phyloP scores from a whole-genome alignment of 140 eudicot species.

The Anethum foeniculum region DNA sequence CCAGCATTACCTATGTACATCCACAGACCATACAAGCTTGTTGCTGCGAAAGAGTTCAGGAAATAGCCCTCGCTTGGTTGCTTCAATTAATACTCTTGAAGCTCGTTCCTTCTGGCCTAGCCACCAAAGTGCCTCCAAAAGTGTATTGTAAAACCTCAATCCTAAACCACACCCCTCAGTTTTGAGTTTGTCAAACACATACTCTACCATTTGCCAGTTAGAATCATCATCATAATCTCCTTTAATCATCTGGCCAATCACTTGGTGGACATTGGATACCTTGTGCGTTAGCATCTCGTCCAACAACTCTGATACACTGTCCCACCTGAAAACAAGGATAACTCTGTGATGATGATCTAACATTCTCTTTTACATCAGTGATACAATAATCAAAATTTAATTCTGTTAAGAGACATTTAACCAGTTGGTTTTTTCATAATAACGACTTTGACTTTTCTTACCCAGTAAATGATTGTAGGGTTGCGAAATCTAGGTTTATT shows the following conservation, averaged over 20 bases:
- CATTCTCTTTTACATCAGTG: neutral
- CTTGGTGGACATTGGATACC: constrained; percentile 74
- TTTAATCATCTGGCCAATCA: constrained; percentile 75
- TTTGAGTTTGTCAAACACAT: constrained; percentile 79
- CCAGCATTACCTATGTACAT: constrained; percentile 71
- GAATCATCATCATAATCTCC: constrained; percentile 82
- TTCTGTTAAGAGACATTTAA: neutral
- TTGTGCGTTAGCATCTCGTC: constrained; percentile 45
- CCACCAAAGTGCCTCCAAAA: constrained; percentile 92
- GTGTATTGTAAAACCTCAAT: constrained; percentile 75
- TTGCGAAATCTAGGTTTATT: neutral
- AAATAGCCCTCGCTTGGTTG: constrained; percentile 76
- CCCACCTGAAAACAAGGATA: constrained; percentile 56
- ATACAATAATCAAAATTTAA: neutral
- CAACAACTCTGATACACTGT: constrained; percentile 51
- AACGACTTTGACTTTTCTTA: neutral
- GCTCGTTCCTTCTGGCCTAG: constrained; percentile 89
- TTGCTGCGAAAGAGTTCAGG: constrained; percentile 78
- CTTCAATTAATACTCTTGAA: constrained; percentile 82
- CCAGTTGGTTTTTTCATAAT: neutral
- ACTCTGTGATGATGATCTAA: constrained; percentile 4
- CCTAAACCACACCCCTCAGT: constrained; percentile 85
- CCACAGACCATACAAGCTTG: constrained; percentile 83
- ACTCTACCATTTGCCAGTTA: constrained; percentile 97
- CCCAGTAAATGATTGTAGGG: neutral